Conservation (phyloP, 177 flowering plant species). For the Telopea speciosissima region DNA sequence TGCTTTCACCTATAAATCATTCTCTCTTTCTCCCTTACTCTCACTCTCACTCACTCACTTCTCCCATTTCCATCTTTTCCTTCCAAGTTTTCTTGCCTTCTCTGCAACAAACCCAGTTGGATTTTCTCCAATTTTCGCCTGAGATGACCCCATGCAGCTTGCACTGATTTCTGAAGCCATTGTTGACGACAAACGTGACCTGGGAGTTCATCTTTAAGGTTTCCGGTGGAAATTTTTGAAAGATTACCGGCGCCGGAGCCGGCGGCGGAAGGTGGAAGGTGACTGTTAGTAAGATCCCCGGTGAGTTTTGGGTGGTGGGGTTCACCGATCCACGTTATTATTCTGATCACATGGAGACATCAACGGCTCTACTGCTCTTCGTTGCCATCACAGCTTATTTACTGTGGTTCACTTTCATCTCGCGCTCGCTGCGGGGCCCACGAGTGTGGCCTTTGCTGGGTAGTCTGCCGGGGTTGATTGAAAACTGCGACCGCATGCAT, state of each 20-base stretch:
- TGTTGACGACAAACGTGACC: background rate
- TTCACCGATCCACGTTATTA: no score
- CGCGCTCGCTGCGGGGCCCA: constrained; percentile 48
- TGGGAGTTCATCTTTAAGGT: background rate
- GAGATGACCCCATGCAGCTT: no score
- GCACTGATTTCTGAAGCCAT: background rate
- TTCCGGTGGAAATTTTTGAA: no score
- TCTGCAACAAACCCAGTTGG: no score
- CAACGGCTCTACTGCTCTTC: constrained; percentile 32
- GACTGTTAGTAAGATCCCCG: background rate
- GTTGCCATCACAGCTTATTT: constrained; percentile 35
- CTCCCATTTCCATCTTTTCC: background rate
- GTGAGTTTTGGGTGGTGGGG: background rate
- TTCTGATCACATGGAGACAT: constrained; percentile 30
- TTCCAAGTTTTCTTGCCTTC: no score
- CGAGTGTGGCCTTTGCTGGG: constrained; percentile 79
- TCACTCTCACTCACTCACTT: background rate
- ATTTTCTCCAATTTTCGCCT: no score
- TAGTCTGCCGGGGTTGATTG: constrained; percentile 59
- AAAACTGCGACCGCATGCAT: constrained; percentile 54
- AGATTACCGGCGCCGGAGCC: background rate
- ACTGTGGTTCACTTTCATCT: constrained; percentile 44
- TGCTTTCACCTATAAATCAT: constrained; percentile 4
- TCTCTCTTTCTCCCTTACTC: background rate
- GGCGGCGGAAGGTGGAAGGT: no score